Base-by-base conservation (phyloP, 1,284 basidiomycete species). In the Naganishia sp. region DNA sequence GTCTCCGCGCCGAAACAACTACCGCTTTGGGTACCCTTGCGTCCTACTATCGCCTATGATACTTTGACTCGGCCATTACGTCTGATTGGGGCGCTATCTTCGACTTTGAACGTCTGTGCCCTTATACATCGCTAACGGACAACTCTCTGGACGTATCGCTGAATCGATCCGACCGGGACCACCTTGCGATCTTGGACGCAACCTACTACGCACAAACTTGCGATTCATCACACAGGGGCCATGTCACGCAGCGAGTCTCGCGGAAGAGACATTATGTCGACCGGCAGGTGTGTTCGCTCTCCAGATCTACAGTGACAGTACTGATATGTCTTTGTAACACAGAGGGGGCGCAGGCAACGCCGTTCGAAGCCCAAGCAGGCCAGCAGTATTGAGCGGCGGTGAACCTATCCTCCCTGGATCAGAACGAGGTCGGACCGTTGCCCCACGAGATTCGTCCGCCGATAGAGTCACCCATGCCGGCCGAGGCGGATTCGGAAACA, bases 401-500 rank as follows among this genome's bases (percentile, higher is more conserved):
- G 68, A 73, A 6, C 73, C 77, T 36, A 70, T 72, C 23, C 28
- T 67, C 5, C 71, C 72, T 15, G 76, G 75, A 2, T 61, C 46
- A 13, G 79, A 80, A 68, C 72, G 77, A 59, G 79, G 79, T 13
- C 67, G 78, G 21, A 76, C 77, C 66, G 23, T 76, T 33, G 69
- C 68, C 11, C 70, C 72, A 9, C 46, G 72, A 72, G 39, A 55
- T 56, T 60, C 66, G 42, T 71, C 71, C 15, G 65, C 63, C 15
- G 77, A 79, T 45, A 63, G 73, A 23, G 76, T 78, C 39, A 71
- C 75, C n/a, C 77, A 76, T 70, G 73, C 78, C 11, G 79, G 79
- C 50, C 77, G 79, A 61, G 79, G 79, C 21, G 79, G 79, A 45
- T 72, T 74, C n/a, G 79, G 78, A 36, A 80, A 80, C 72, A 76